Evolutionary conservation across 306 rosid genomes (phyloP), one percentile per base, ranked within the genome.

Genomic region (Medicago ruthenica): DNA sequence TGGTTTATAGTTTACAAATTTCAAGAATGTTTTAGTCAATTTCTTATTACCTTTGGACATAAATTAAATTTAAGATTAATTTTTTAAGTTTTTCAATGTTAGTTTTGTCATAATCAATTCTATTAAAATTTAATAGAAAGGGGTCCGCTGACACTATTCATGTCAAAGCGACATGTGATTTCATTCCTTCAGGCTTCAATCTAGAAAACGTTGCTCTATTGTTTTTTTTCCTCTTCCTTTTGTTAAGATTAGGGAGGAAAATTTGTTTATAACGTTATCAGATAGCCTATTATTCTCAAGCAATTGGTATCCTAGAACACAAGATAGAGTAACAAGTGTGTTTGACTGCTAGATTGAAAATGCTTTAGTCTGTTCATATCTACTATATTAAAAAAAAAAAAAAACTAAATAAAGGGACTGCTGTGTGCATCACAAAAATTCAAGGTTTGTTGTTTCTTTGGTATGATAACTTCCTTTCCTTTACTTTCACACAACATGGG

Each of bases 401-500:
- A 24, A 59, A 14, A 27, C 41, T 61, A 7, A 61, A 31, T 53
- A 9, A 27, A 59, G 45, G 67, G 18, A 18, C 31, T 18, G 61
- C 8, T 40, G 47, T 7, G 76, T 31, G 16, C 34, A 68, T 71
- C 9, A 47, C 18, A 74, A 27, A 37, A 68, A 34, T 64, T 76
- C 70, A 76, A 71, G 16, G 16, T 20, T 14, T 44, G 58, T 37
- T 36, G 57, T 48, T 77, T 77, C 27, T 16, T 73, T 57, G 65
- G 70, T 17, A 71, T 4, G 68, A 16, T 21, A 55, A 41, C 21
- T 77, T 66, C 6, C 41, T 45, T 63, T 81, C 37, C 20, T 71
- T 15, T 16, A 61, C 67, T 61, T 64, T 75, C 85, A 79, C 17
- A 21, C 41, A 77, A 55, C 66, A 76, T 45, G 36, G 80, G 67